These are phyloP conservation scores for Gastrolobium villosum DNA, from an alignment of 306 rosid genomes.

Conservation along the genomic window DNA sequence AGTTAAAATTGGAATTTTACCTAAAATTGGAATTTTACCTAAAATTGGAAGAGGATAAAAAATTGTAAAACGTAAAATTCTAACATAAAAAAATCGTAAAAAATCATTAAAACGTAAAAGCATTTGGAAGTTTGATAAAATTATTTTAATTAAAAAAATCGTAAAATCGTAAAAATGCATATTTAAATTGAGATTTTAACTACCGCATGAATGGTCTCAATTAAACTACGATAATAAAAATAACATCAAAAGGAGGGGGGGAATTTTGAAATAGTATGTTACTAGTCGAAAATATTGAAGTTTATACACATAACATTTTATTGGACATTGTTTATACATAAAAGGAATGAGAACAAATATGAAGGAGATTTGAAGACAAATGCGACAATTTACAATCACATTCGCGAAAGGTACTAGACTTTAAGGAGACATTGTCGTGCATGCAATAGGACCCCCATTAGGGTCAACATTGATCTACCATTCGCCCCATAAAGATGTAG, in stretches of 20 bases:
- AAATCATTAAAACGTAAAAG: no score
- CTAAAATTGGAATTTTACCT: no score
- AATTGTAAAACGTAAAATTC: no score
- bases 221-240: neutral
- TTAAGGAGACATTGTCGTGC: neutral
- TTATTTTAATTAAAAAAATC: no score
- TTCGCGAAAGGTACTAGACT: conserved; percentile 22
- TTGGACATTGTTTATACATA: neutral
- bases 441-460: conserved; percentile 32
- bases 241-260: neutral
- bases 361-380: conserved; percentile 34
- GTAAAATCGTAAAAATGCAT: no score
- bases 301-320: neutral
- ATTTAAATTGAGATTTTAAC: no score
- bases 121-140: no score
- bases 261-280: neutral
- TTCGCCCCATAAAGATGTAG: neutral
- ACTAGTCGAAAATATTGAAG: neutral
- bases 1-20: no score
- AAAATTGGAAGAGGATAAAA: no score
- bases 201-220: neutral
- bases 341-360: neutral
- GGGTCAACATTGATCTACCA: conserved; percentile 24
- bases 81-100: no score
- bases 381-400: conserved; percentile 31